Evolutionary conservation across 768 basidiomycete species (phyloP).

Genomic region (Lactarius evosmus): DNA sequence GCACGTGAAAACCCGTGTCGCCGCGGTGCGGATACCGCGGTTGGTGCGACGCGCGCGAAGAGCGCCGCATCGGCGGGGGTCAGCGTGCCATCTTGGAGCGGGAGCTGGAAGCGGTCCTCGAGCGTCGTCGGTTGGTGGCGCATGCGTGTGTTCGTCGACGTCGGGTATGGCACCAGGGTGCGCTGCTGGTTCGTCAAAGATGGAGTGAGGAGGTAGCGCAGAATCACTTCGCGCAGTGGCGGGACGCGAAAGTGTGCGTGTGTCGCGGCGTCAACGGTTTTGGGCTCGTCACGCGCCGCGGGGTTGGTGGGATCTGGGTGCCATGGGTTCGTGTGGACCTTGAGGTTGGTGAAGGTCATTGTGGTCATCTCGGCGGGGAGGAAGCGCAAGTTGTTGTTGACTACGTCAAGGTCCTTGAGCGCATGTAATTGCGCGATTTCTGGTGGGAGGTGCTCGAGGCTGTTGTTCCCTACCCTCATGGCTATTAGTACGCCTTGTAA

Average conservation of each 20-base stretch:
- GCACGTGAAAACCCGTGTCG: constrained; percentile 24
- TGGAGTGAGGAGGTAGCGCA: constrained; percentile 26
- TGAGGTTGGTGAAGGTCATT: constrained; percentile 21
- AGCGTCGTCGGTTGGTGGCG: constrained; percentile 14
- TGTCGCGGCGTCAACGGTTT: background rate
- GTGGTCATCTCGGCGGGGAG: constrained; percentile 27
- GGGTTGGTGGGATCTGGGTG: constrained; percentile 14
- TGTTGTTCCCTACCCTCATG: constrained; percentile 21
- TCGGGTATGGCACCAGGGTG: background rate
- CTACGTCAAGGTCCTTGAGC: constrained; percentile 25
- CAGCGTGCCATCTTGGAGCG: constrained; percentile 20
- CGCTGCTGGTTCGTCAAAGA: constrained; percentile 2
- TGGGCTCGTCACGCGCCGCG: too few species aligned
- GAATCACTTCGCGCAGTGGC: constrained; percentile 24
- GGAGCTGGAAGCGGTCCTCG: constrained; percentile 21
- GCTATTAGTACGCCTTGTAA: background rate
- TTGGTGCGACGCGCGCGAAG: constrained; percentile 18
- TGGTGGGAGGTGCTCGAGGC: constrained; percentile 20
- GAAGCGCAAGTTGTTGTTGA: constrained; percentile 24
- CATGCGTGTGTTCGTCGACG: background rate
- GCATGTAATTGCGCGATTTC: constrained; percentile 24
- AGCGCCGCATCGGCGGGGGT: constrained; percentile 16
- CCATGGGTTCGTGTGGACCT: constrained; percentile 27
- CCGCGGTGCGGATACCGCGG: constrained; percentile 17
- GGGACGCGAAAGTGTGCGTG: constrained; percentile 18